These are phyloP conservation scores for Oryza nivara DNA, from an alignment of 176 grass and related monocot genomes.

Conservation along the genomic window DNA sequence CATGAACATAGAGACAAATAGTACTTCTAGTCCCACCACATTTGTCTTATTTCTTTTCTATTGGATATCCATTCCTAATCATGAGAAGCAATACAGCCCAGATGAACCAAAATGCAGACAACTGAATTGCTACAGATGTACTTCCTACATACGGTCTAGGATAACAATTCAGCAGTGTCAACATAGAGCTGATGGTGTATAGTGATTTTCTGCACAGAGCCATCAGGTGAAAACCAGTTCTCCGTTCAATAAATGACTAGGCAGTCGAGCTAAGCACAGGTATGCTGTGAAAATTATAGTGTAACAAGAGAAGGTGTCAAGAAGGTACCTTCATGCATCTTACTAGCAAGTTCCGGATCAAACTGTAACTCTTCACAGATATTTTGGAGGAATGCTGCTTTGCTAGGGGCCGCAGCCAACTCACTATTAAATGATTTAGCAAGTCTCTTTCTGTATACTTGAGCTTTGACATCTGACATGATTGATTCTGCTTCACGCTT, in stretches of 20 bases:
- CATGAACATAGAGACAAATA: neutral
- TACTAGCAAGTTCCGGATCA: slow-evolving; percentile 88
- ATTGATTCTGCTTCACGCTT: slow-evolving; percentile 91
- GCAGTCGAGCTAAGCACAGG: neutral
- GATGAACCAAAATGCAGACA: slow-evolving; percentile 29
- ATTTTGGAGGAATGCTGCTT: slow-evolving; percentile 93
- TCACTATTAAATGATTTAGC: slow-evolving; percentile 78
- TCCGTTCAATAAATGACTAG: slow-evolving; percentile 3
- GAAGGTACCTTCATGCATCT: slow-evolving; percentile 89
- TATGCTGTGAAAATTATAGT: slow-evolving; percentile 27
- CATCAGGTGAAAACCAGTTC: neutral
- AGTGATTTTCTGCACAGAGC: neutral
- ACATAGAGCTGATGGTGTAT: slow-evolving; percentile 1
- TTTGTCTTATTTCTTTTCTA: neutral
- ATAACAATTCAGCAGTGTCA: slow-evolving; percentile 7
- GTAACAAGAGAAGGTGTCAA: slow-evolving; percentile 28
- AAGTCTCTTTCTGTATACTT: slow-evolving; percentile 82
- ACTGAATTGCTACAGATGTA: slow-evolving; percentile 8
- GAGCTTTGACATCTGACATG: slow-evolving; percentile 84
- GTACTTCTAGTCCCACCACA: slow-evolving; percentile 11
- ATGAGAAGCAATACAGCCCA: slow-evolving; percentile 10
- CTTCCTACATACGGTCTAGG: neutral
- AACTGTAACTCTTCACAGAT: slow-evolving; percentile 90
- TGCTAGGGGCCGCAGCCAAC: slow-evolving; percentile 81
- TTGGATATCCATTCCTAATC: slow-evolving; percentile 9